A percentile compares a stretch with the other conserved stretches of the same genome.
These are phyloP conservation scores for Xylaria sp. DNA, from an alignment of 2,329 filamentous ascomycete genomes.

Conservation along the genomic window DNA sequence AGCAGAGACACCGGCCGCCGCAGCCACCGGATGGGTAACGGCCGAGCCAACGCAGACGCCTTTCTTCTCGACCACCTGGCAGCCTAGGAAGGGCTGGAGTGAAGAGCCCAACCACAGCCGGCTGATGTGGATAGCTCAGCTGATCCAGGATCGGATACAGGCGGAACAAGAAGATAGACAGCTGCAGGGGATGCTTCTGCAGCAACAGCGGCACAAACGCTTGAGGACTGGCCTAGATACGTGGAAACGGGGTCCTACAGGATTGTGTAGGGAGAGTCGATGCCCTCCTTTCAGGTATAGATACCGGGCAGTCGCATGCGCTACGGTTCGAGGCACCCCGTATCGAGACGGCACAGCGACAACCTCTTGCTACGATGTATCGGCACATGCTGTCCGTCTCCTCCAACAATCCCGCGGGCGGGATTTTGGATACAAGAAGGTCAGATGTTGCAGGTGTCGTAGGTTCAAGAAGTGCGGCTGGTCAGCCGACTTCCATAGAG, in stretches of 20 bases:
- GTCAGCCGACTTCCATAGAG: neutral
- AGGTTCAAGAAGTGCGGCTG: neutral
- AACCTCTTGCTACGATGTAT: neutral
- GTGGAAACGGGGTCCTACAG: neutral
- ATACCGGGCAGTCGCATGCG: neutral
- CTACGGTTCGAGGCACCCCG: neutral
- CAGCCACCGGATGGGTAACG: neutral
- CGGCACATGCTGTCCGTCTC: neutral
- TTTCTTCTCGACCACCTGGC: neutral
- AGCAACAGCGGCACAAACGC: neutral
- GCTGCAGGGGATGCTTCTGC: conserved; percentile 5
- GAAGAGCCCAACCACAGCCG: neutral
- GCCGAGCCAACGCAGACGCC: neutral
- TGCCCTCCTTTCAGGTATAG: neutral
- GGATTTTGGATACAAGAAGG: neutral
- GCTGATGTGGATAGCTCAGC: neutral
- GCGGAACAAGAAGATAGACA: conserved; percentile 2
- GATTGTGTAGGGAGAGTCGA: neutral
- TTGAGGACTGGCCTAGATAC: neutral
- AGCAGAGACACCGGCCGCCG: neutral
- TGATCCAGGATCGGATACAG: neutral
- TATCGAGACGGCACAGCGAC: neutral
- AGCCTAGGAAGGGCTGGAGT: neutral
- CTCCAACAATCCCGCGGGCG: too few species aligned
- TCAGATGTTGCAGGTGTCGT: neutral